Evolutionary conservation across 208 protist genomes (phyloP).

Genomic region (Trypanosoma platydactyli): DNA sequence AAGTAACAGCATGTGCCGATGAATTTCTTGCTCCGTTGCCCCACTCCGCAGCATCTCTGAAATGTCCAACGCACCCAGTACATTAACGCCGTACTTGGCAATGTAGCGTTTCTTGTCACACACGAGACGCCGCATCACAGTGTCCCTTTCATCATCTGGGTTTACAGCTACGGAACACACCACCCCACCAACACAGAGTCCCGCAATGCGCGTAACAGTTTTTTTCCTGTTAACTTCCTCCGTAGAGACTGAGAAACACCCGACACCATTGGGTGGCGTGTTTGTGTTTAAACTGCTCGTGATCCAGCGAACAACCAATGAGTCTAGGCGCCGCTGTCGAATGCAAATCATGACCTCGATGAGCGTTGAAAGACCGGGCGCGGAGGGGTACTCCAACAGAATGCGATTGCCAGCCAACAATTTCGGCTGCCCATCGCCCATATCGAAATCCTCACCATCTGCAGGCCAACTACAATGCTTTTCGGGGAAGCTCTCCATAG

Average conservation of each 20-base stretch:
- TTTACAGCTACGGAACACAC: constrained; percentile 47
- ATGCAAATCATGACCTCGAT: constrained; percentile 61
- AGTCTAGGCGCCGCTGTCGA: constrained; percentile 46
- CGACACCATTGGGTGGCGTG: constrained; percentile 21
- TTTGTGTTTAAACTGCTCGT: constrained; percentile 26
- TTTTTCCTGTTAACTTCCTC: constrained; percentile 58
- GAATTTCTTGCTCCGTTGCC: constrained; percentile 39
- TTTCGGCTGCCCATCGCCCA: constrained; percentile 2
- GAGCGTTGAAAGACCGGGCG: constrained; percentile 51
- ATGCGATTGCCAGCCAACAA: constrained; percentile 31
- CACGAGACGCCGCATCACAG: constrained; percentile 26
- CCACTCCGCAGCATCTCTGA: constrained; percentile 30
- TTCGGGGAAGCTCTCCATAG: neutral
- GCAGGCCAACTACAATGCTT: neutral
- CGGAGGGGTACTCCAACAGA: constrained; percentile 51
- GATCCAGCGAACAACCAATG: constrained; percentile 60
- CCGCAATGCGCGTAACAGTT: constrained; percentile 59
- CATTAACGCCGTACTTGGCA: neutral
- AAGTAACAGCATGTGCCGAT: constrained; percentile 36
- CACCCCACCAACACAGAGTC: constrained; percentile 55
- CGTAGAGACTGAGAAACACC: constrained; percentile 48
- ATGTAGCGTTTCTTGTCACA: constrained; percentile 10
- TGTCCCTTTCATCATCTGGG: constrained; percentile 37
- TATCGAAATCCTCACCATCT: constrained; percentile 21
- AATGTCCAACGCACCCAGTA: constrained; percentile 22